A percentile compares a stretch with the other conserved stretches of the same genome.
These are phyloP conservation scores for Tuber borchii DNA, from an alignment of 495 filamentous ascomycete genomes.

Conservation along the genomic window DNA sequence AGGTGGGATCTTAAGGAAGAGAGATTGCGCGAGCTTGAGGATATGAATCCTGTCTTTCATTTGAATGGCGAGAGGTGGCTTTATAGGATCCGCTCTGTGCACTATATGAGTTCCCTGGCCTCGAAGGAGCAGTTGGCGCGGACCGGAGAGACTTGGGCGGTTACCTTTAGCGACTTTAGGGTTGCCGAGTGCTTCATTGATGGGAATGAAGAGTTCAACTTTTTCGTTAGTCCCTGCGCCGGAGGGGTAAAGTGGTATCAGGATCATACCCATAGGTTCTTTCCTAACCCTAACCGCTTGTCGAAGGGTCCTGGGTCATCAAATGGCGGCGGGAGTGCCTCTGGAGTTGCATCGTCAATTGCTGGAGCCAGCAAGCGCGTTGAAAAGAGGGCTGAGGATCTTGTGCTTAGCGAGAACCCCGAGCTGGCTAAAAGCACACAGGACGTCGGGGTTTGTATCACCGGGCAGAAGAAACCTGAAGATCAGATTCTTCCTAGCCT, in stretches of 20 bases:
- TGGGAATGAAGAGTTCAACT: not conserved
- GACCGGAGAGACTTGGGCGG: not conserved
- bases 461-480: not conserved
- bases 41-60: not conserved
- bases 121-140: not conserved
- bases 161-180: not conserved
- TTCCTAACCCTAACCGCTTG: not conserved
- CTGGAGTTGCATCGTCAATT: not conserved
- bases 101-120: not conserved
- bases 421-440: not conserved
- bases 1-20: not conserved
- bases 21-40: not conserved
- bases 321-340: not conserved
- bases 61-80: not conserved
- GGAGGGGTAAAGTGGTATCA: not conserved
- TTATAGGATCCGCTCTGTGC: not conserved
- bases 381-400: not conserved
- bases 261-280: not conserved
- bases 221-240: not conserved
- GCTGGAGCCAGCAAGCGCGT: not conserved
- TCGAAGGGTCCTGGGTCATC: not conserved
- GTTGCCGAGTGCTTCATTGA: not conserved
- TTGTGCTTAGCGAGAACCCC: not conserved
- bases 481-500: not conserved
- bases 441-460: not conserved